Percentiles rank a stretch among this genome's conserved stretches.
Conservation (phyloP, 2,329 filamentous ascomycete species). For the Epichloe uncinata region DNA sequence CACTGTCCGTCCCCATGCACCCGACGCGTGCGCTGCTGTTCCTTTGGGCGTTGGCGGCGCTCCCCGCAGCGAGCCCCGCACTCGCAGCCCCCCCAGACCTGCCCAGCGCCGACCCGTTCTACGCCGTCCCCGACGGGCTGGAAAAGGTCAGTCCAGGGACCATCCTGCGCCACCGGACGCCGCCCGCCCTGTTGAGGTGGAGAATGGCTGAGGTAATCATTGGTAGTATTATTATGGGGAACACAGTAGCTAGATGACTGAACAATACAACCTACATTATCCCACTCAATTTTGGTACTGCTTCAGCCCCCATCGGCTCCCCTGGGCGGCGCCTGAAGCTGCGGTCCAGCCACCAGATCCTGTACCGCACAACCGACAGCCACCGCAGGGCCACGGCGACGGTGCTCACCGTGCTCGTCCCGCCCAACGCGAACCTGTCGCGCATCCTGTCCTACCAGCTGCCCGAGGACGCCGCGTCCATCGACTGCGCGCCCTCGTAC, state of each 20-base stretch:
- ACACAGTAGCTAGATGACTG: no score
- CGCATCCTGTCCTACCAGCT: conserved; percentile 29
- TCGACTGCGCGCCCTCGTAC: conserved; percentile 21
- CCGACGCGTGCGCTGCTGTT: neutral
- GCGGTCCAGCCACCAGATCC: conserved; percentile 17
- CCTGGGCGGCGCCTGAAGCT: conserved; percentile 5
- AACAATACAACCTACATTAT: no score
- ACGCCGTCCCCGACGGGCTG: neutral
- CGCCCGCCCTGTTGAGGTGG: no score
- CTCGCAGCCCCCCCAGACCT: neutral
- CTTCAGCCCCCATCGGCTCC: neutral
- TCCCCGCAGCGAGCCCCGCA: no score
- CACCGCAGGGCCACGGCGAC: conserved; percentile 21
- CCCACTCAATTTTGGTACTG: no score
- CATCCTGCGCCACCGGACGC: conserved; percentile 1
- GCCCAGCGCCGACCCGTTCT: neutral
- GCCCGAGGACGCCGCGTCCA: conserved; percentile 24
- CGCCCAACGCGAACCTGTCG: conserved; percentile 14
- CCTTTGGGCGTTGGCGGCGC: neutral
- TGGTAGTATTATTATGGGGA: no score
- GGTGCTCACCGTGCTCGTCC: conserved; percentile 26
- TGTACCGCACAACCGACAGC: conserved; percentile 26
- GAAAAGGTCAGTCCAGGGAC: neutral
- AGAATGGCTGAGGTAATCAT: no score
- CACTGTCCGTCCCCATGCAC: neutral